These are phyloP conservation scores for Saccharomycopsis phalli DNA, from an alignment of 1,139 yeast genomes.

Conservation along the genomic window DNA sequence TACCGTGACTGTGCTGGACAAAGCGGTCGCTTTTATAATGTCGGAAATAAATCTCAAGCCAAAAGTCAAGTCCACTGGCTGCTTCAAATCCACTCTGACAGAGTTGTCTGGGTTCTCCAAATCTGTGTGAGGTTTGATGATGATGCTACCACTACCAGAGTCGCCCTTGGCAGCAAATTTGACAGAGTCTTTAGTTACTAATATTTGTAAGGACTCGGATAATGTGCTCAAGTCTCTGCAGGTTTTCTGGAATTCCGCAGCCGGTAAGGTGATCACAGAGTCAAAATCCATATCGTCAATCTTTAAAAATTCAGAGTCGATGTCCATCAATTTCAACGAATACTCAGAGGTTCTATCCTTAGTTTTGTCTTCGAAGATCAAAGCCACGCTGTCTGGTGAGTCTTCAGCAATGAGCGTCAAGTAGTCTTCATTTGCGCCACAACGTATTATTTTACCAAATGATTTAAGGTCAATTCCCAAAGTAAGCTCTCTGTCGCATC, in stretches of 20 bases:
- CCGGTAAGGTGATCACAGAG: constrained; percentile 79
- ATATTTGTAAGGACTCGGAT: constrained; percentile 78
- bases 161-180: constrained; percentile 90
- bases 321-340: constrained; percentile 87
- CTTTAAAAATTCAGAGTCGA: constrained; percentile 88
- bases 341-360: constrained; percentile 92
- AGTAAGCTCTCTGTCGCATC: constrained; percentile 92
- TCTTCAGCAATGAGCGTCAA: constrained; percentile 90
- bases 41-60: constrained; percentile 87
- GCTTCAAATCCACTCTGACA: constrained; percentile 68
- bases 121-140: constrained; percentile 77
- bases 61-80: constrained; percentile 83
- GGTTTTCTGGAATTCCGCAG: constrained; percentile 79
- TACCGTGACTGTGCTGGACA: constrained; percentile 69
- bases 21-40: constrained; percentile 82
- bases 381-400: constrained; percentile 69
- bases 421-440: constrained; percentile 87
- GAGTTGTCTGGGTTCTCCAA: constrained; percentile 72
- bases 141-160: constrained; percentile 79
- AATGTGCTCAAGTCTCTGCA: constrained; percentile 81
- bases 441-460: constrained; percentile 75
- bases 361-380: constrained; percentile 84
- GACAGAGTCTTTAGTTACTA: constrained; percentile 87
- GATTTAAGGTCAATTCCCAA: constrained; percentile 87
- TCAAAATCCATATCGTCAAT: constrained; percentile 93